phyloP scores from a whole-genome alignment of 2,329 filamentous ascomycete species.

The Aureobasidium sp. region DNA sequence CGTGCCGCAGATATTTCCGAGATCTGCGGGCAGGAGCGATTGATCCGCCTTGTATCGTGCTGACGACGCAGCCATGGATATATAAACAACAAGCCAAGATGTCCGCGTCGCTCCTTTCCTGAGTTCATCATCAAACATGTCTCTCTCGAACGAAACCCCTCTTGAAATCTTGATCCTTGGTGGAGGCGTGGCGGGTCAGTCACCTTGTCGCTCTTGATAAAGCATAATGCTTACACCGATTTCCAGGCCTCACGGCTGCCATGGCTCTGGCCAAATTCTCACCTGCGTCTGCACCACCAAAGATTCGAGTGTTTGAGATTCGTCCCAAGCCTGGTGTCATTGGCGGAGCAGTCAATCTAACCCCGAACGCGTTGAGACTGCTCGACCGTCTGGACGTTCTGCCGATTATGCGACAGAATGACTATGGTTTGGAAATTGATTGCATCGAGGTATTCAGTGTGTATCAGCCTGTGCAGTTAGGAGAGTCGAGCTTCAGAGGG shows the following conservation, averaged over 20 bases:
- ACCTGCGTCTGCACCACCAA: conserved; percentile 22
- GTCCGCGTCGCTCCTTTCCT: not conserved
- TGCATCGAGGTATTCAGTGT: conserved; percentile 38
- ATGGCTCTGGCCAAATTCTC: conserved; percentile 38
- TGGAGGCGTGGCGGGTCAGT: conserved; percentile 11
- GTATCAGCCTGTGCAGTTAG: conserved; percentile 32
- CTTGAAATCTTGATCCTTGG: conserved; percentile 9
- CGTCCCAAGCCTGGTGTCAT: conserved; percentile 37
- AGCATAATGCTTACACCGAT: not conserved
- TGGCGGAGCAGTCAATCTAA: conserved; percentile 39
- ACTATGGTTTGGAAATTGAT: conserved; percentile 34
- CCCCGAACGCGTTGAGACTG: conserved; percentile 36
- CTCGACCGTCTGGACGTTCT: conserved; percentile 28
- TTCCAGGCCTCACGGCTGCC: conserved; percentile 38
- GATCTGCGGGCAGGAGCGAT: not conserved
- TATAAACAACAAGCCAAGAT: not conserved
- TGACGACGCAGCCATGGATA: not conserved
- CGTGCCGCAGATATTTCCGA: not conserved
- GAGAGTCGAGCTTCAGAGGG: conserved; percentile 34
- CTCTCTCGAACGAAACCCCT: not conserved
- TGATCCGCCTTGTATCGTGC: not conserved
- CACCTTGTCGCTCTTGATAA: not conserved
- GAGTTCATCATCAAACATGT: not conserved
- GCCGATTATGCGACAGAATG: conserved; percentile 27
- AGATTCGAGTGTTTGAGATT: conserved; percentile 42